Evolutionary conservation across 306 rosid species (phyloP), one percentile per base, ranked within the genome.

Genomic region (Dalbergia cochinchinensis): DNA sequence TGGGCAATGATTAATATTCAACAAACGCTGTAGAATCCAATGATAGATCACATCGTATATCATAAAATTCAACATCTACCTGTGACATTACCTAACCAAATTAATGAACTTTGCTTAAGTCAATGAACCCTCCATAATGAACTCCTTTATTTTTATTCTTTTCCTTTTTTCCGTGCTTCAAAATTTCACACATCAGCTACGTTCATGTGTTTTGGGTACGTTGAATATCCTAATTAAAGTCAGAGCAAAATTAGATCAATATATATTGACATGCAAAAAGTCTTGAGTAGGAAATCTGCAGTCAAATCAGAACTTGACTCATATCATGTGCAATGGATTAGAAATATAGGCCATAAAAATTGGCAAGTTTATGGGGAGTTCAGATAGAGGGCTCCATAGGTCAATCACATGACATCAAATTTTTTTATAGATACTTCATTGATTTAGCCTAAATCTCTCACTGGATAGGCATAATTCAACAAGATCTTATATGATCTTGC

Each of bases 1-100:
- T 26, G 16, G 39, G 39, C 65, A 22, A 35, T 54, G 55, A 34
- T 63, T 37, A 41, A 53, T 42, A 9, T 44, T 61, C 11, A 57
- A 54, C 12, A 59, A 69, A 45, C 34, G 47, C 41, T 48, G 76
- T 61, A 69, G 81, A 26, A 82, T 82, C 85, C 85, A 42, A 82
- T 54, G 78, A 60, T 59, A 44, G 39, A 59, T 81, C 85, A 68
- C 81, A 74, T 42, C 81, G 54, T 48, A 45, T 13, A 54, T 48
- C 72, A 54, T 44, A 11, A 80, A 74, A 33, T 59, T 74, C 85
- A 81, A 68, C 69, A 62, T 59, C 81, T 68, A 33, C 20, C 74
- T 20, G 22, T 59, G 48, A 74, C 66, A 39, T 54, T 26, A 66
- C 69, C 80, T 64, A 82, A 76, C 68, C 69, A 60, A 77, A 82